These are phyloP conservation scores for Ophiocordyceps camponoti-floridani DNA, from an alignment of 2,329 filamentous ascomycete genomes.

Conservation along the genomic window DNA sequence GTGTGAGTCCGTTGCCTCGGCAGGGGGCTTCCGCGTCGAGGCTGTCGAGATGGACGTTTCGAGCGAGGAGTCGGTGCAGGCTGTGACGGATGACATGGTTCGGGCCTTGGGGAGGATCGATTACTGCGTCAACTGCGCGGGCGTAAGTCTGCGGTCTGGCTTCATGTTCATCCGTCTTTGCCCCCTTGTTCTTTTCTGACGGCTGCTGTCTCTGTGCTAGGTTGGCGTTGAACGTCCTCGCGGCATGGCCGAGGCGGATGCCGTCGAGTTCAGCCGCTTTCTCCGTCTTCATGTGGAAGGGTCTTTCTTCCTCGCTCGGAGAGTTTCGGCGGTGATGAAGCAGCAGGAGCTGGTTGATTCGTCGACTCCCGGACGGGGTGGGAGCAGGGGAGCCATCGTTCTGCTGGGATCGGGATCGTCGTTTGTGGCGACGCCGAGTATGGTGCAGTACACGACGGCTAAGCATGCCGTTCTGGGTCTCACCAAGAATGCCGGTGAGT, in stretches of 20 bases:
- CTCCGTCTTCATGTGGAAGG: conserved; percentile 4
- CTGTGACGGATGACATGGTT: conserved; percentile 1
- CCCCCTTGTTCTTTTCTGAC: too few species aligned
- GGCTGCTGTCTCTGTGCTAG: neutral
- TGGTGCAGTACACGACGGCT: conserved; percentile 3
- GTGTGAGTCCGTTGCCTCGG: conserved; percentile 2
- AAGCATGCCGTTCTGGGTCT: conserved; percentile 6
- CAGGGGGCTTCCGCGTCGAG: conserved; percentile 1
- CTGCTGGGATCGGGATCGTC: conserved; percentile 4
- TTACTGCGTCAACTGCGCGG: conserved; percentile 6
- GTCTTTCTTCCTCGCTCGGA: conserved; percentile 2
- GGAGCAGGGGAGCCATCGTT: conserved; percentile 4
- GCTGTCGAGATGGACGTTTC: conserved; percentile 3
- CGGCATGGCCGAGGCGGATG: conserved; percentile 3
- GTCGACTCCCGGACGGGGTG: conserved; percentile 1
- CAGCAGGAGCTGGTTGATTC: neutral
- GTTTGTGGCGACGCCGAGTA: conserved; percentile 3
- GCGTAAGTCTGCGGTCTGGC: conserved; percentile 1
- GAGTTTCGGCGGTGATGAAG: conserved; percentile 4
- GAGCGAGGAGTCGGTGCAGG: conserved; percentile 3
- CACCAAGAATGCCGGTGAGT: conserved; percentile 4
- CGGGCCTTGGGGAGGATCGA: conserved; percentile 5
- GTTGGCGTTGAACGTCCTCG: neutral
- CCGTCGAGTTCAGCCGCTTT: conserved; percentile 3
- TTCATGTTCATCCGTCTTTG: neutral